A percentile compares a stretch with the other conserved stretches of the same genome.
These are phyloP conservation scores for Hemileccinum impolitum DNA, from an alignment of 768 basidiomycete species.

Conservation along the genomic window DNA sequence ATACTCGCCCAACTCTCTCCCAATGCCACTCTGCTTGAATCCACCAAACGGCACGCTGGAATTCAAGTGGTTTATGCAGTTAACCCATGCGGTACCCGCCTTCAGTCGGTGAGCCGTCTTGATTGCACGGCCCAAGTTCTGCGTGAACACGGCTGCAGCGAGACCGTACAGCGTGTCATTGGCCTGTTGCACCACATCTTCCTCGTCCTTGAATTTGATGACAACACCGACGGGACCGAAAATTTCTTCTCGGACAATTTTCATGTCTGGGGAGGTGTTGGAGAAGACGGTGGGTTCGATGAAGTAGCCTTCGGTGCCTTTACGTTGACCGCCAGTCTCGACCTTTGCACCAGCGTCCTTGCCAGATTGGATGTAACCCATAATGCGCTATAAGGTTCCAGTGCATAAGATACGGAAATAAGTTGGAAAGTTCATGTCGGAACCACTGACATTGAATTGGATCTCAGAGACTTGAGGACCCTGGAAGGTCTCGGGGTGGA, in stretches of 20 bases:
- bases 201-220: slow-evolving; percentile 69
- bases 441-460: slow-evolving; percentile 61
- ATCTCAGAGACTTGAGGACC: slow-evolving; percentile 78
- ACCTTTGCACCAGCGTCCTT: slow-evolving; percentile 68
- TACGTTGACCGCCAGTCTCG: slow-evolving; percentile 57
- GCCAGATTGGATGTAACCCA: slow-evolving; percentile 76
- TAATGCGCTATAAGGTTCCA: slow-evolving; percentile 55
- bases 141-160: slow-evolving; percentile 82
- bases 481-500: slow-evolving; percentile 54
- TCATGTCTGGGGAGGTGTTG: slow-evolving; percentile 63
- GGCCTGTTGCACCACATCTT: slow-evolving; percentile 65
- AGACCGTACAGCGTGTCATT: slow-evolving; percentile 90
- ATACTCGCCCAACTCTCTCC: slow-evolving; percentile 78
- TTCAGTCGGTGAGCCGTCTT: slow-evolving; percentile 68
- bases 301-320: slow-evolving; percentile 64
- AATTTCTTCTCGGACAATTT: slow-evolving; percentile 72
- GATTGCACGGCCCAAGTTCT: slow-evolving; percentile 72
- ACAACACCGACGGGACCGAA: slow-evolving; percentile 80
- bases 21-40: slow-evolving; percentile 80
- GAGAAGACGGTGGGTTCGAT: slow-evolving; percentile 76
- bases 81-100: slow-evolving; percentile 79
- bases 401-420: neutral
- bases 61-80: slow-evolving; percentile 29
- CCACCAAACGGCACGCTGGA: slow-evolving; percentile 74
- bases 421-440: neutral